Evolutionary conservation across 2,329 filamentous ascomycete genomes (phyloP).

Genomic region (Cladorrhinum sp.): DNA sequence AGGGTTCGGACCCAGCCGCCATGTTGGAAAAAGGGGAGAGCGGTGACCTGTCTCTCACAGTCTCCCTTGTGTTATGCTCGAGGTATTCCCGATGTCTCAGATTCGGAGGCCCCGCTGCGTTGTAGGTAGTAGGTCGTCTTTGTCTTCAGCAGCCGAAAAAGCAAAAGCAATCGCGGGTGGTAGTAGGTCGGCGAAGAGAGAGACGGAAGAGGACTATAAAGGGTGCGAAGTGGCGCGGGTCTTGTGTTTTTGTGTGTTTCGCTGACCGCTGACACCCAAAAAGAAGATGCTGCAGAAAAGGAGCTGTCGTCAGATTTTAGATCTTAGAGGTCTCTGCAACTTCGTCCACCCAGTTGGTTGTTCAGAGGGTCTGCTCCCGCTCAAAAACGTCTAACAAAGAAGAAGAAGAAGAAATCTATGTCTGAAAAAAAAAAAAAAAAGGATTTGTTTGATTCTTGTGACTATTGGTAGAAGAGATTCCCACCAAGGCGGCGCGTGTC

Average conservation of each 20-base stretch:
- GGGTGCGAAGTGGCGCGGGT: too few relatives aligned
- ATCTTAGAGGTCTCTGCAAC: not conserved
- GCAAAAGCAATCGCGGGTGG: too few relatives aligned
- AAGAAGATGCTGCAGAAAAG: not conserved
- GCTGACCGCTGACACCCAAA: not conserved
- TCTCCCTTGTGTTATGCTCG: not conserved
- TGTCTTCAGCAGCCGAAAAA: too few relatives aligned
- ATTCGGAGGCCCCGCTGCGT: not conserved
- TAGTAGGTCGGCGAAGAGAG: too few relatives aligned
- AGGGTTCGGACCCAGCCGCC: slow-evolving; percentile 43
- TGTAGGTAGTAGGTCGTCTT: too few relatives aligned
- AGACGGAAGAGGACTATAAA: too few relatives aligned
- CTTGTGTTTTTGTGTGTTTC: not conserved
- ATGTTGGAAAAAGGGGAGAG: slow-evolving; percentile 8
- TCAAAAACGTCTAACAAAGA: not conserved
- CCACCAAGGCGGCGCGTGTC: not conserved
- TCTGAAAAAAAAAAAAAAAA: not conserved
- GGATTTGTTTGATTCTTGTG: too few relatives aligned
- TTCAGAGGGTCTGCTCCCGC: too few relatives aligned
- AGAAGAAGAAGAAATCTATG: not conserved
- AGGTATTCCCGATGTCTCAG: not conserved
- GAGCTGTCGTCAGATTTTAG: not conserved
- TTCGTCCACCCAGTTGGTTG: too few relatives aligned
- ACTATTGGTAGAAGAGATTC: not conserved
- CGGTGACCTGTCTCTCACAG: not conserved